Evolutionary conservation across 2,329 filamentous ascomycete species (phyloP), one percentile per base, ranked within the genome.

Genomic region (Hymenotorrendiella dingleyae): DNA sequence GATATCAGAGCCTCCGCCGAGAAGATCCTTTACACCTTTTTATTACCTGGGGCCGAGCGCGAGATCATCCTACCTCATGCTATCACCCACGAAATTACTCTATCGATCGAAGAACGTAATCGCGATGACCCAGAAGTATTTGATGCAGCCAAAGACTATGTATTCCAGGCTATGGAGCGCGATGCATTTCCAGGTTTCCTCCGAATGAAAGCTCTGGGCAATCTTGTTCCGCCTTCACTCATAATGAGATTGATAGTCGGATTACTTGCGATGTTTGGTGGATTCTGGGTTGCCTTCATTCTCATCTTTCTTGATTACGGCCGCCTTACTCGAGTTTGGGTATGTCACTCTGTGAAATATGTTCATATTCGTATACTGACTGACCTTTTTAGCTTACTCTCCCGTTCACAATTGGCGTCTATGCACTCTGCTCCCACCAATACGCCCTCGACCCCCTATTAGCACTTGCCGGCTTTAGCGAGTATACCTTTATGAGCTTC

Each of bases 111-210:
- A 66, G 84, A 91, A 54, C 82, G 88, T 52, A 87, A 88, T 34
- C 82, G 93, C 55, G 93, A 97, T 58, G 93, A 98, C 61, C 93
- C 93, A 0, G 93, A 98, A 64, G 85, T 98, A 10, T 98, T 98
- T 58, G 93, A 97, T 62, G 82, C 87, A 16, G 93, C 93, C 42
- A 98, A 98, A 71, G 93, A 98, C 68, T 98, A 97, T 63, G 93
- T 97, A 49, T 98, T 97, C 65, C 94, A 98, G 67, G 94, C 94
- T 24, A 98, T 98, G 93, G 94, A 98, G 68, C 80, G 94, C 43
- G 93, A 98, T 68, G 93, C 94, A n/a, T 98, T 95, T 62, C 93
- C 94, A 1, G 91, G 91, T 1, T 98, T 98, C 67, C 73, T 98
- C 46, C 79, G 91, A 60, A 87, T 88, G 68, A 97, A 97, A 68